Evolutionary conservation across 805 yeast species (phyloP), one percentile per base, ranked within the genome.

Genomic region (Zygosaccharomyces bisporus): DNA sequence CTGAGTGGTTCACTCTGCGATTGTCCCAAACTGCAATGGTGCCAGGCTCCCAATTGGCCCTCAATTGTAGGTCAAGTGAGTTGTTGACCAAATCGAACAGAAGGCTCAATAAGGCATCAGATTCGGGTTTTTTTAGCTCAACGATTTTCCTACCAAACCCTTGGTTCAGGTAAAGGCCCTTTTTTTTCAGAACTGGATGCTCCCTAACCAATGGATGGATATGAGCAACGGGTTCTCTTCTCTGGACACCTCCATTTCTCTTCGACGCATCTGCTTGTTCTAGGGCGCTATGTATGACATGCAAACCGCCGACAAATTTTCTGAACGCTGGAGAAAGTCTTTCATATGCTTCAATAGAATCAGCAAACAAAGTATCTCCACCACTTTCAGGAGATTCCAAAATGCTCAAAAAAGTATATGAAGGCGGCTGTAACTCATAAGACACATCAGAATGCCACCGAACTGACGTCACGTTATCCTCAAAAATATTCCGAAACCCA

Each of bases 351-450:
- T 82, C 88, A 29, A 72, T 70, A 20, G 80, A 72, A 57, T 83
- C 86, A n/a, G 86, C 76, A 58, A 83, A 85, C 38, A 83, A 68
- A n/a, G 87, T 85, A 61, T 85, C 93, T 49, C 93, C 93, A 43
- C 91, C 89, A 33, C 79, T 62, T 17, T 74, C 77, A 20, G 80
- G 80, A 27, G 73, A 71, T 46, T 82, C 84, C 38, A 83, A 67
- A 45, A 81, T 78, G 14, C 78, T 71, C 56, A 85, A 80, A 49
- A 81, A 75, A 0, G 95, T 84, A 45, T 76, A 69, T 12, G 84
- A 84, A 10, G 90, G 85, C 6, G 89, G 83, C 61, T 81, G 86
- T 46, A 72, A 71, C 61, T 83, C 90, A 60, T 81, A 84, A 24
- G 86, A 75, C 32, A 81, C 83, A 61, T 84, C 93, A 3, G 86